A percentile compares a stretch with the other conserved stretches of the same genome.
These are phyloP conservation scores for Chlamydomonas eustigma DNA, from an alignment of 139 green algal genomes.

Conservation along the genomic window DNA sequence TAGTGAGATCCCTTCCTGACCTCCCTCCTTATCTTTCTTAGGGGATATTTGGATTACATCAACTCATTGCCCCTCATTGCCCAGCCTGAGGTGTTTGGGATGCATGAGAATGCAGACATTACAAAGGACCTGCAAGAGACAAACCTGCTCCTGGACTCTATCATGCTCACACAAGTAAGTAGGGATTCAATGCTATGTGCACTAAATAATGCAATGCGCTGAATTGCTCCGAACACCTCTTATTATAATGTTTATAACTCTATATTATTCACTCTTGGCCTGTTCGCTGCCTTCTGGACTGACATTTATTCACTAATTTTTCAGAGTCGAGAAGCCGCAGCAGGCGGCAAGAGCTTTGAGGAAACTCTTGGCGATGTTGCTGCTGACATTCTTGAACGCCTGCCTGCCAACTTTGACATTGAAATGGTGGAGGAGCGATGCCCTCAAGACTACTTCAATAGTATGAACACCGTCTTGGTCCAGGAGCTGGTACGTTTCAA, in stretches of 20 bases:
- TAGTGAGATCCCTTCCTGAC: neutral
- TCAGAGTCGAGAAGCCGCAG: conserved; percentile 5
- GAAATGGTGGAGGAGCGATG: conserved; percentile 57
- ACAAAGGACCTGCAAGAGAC: conserved; percentile 63
- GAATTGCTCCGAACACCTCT: too few relatives aligned
- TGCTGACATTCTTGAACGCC: conserved; percentile 45
- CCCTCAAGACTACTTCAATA: conserved; percentile 75
- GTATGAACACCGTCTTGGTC: conserved; percentile 77
- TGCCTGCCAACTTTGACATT: conserved; percentile 64
- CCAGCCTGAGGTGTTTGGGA: conserved; percentile 64
- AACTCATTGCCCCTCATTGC: conserved; percentile 52
- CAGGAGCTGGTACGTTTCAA: conserved; percentile 80
- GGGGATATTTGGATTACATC: conserved; percentile 69
- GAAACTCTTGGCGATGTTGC: conserved; percentile 38
- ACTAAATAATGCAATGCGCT: neutral
- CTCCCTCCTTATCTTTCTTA: neutral
- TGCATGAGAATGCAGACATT: conserved; percentile 78
- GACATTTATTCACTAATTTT: too few relatives aligned
- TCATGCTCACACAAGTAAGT: conserved; percentile 33
- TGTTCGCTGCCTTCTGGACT: too few relatives aligned
- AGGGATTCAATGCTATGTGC: conserved; percentile 16
- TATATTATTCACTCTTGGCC: too few relatives aligned
- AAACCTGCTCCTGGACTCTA: conserved; percentile 41
- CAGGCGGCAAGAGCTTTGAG: conserved; percentile 30
- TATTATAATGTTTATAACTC: too few relatives aligned